These are phyloP conservation scores for Macrophomina phaseolina DNA, from an alignment of 2,329 filamentous ascomycete genomes.

Conservation along the genomic window DNA sequence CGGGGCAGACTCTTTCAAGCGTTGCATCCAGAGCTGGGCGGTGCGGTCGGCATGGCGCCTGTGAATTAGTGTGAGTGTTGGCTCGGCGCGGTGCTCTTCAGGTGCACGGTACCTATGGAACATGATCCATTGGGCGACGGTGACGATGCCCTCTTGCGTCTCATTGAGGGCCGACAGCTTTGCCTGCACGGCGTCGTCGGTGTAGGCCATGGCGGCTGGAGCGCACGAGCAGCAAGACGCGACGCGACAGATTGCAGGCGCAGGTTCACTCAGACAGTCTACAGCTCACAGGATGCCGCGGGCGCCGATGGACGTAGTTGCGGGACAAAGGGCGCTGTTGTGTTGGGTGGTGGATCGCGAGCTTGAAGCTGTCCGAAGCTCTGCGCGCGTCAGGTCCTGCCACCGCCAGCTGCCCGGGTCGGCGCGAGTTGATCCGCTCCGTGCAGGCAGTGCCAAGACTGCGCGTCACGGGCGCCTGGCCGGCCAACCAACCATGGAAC, in stretches of 20 bases:
- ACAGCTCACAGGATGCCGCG: conserved; percentile 19
- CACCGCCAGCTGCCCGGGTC: background rate
- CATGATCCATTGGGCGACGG: conserved; percentile 99
- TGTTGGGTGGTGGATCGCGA: background rate
- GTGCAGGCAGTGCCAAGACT: background rate
- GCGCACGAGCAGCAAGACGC: conserved; percentile 26
- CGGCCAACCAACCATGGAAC: background rate
- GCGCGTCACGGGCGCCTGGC: conserved; percentile 12
- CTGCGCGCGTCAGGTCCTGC: background rate
- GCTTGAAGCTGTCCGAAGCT: background rate
- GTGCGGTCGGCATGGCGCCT: conserved; percentile 93
- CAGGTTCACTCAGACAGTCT: conserved; percentile 30
- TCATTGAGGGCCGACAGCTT: conserved; percentile 96
- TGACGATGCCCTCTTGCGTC: conserved; percentile 95
- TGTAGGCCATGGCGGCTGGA: conserved; percentile 76
- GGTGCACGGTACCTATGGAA: conserved; percentile 80
- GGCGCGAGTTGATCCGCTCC: conserved; percentile 10
- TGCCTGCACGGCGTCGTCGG: conserved; percentile 90
- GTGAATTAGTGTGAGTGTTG: conserved; percentile 1
- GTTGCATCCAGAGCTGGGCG: conserved; percentile 88
- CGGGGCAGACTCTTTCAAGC: conserved; percentile 83
- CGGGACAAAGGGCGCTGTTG: background rate
- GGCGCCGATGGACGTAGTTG: background rate
- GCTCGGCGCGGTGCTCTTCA: background rate
- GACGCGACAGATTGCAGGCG: conserved; percentile 33